Base-by-base conservation (phyloP, 1,284 basidiomycete species). In the Heterobasidion parviporum region DNA sequence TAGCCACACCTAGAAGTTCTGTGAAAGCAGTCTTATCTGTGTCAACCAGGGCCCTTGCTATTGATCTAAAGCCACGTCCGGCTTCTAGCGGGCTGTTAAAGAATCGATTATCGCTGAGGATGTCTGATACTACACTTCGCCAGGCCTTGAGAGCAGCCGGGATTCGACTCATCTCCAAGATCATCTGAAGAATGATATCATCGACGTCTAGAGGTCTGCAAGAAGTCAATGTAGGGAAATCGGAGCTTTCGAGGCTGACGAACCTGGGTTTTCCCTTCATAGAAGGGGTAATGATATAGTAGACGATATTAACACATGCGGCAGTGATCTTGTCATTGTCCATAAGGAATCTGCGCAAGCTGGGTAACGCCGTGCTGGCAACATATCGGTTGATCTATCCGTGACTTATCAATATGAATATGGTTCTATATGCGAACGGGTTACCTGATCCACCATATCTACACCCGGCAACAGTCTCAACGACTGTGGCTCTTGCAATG, bases 1-100 rank as follows among this genome's bases (percentile, higher is more conserved):
- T 33, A 6, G 36, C 32, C 75, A 59, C 65, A 92, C 92, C 77
- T 18, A 98, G 76, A 6, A 98, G 73, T 61, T 99, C 96, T 1
- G 81, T 71, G 58, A 99, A 81, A 0, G 91, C 84, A 41, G 92
- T 84, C 72, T 91, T 96, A 68, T 99, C 97, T 3, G 83, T 79
- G 61, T 91, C 87, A 67, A 96, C 89, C 52, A 97, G 70, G 6
- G 87, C 77, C 61, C 85, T 87, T 50, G 98, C 75, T 55, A 98
- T 81, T 0, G 83, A 78, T 62, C 81, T 82, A 93, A 95, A 99
- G 55, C 77, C 76, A 18, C 71, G 65, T 9, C 83, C 84, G 38
- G 74, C 74, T 33, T 74, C 72, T 34, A 81, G 75, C 55, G 73
- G 77, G 58, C 81, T 85, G 62, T 86, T 89, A 74, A 99, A 99